Percentiles rank a stretch among this genome's conserved stretches.
Evolutionary conservation across 805 yeast species (phyloP).

Genomic region (Nakazawaea ernobii): DNA sequence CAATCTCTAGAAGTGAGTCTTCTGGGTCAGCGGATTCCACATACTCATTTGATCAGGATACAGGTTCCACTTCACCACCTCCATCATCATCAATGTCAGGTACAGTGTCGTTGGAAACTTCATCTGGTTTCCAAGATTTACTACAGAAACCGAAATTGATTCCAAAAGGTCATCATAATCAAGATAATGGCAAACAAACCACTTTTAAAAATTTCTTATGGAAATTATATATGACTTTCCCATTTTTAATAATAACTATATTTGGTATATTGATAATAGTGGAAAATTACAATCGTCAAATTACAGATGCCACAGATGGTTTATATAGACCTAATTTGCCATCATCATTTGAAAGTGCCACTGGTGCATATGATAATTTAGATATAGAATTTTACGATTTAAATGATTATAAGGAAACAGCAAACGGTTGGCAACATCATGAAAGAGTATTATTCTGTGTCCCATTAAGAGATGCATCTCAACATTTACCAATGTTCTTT

Average conservation of each 20-base stretch:
- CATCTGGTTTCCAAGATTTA: not conserved
- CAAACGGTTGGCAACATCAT: constrained; percentile 71
- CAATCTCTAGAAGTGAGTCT: constrained; percentile 7
- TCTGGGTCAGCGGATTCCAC: constrained; percentile 5
- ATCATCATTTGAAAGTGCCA: constrained; percentile 20
- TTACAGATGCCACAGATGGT: not conserved
- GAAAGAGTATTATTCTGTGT: constrained; percentile 83
- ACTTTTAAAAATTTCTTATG: not conserved
- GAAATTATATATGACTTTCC: constrained; percentile 5
- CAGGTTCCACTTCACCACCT: not conserved
- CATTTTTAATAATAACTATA: constrained; percentile 5
- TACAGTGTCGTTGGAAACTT: constrained; percentile 3
- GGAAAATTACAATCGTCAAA: not conserved
- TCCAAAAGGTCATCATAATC: not conserved
- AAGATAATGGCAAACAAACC: not conserved
- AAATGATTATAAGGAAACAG: constrained; percentile 55
- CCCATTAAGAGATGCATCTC: constrained; percentile 88
- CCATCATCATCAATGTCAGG: not conserved
- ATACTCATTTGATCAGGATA: constrained; percentile 6
- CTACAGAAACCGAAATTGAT: not conserved
- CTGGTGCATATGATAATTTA: constrained; percentile 22
- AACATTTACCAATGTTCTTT: constrained; percentile 86
- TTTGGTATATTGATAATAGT: not conserved
- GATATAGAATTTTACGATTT: constrained; percentile 71
- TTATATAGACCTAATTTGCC: constrained; percentile 31